These are phyloP conservation scores for Magnaporthales sp. DNA, from an alignment of 2,329 filamentous ascomycete species.

Conservation along the genomic window DNA sequence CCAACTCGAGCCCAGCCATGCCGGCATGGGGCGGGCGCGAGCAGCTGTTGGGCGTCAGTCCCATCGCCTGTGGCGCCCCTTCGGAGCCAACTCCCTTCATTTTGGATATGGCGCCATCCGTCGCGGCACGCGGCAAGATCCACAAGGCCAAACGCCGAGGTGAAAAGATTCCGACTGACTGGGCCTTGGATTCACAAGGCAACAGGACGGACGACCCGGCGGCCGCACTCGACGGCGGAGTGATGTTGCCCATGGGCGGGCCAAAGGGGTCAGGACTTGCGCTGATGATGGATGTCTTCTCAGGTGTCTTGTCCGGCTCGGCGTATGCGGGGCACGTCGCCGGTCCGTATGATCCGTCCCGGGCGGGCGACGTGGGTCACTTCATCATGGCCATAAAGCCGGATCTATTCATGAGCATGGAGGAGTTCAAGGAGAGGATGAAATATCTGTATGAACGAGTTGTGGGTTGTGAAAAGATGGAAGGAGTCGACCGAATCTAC, in stretches of 20 bases:
- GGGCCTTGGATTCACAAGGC: conserved; percentile 68
- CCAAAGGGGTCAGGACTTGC: conserved; percentile 71
- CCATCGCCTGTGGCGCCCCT: conserved; percentile 68
- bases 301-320: conserved; percentile 66
- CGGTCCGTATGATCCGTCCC: conserved; percentile 64
- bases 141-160: conserved; percentile 60
- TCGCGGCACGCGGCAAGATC: conserved; percentile 65
- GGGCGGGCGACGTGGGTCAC: conserved; percentile 63
- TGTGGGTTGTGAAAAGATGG: conserved; percentile 42
- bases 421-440: conserved; percentile 60
- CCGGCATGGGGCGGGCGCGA: conserved; percentile 61
- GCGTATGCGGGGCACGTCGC: conserved; percentile 73
- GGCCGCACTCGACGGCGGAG: conserved; percentile 56
- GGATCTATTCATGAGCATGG: conserved; percentile 62
- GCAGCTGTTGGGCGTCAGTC: conserved; percentile 66
- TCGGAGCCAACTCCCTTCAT: conserved; percentile 54
- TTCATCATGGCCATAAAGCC: conserved; percentile 67
- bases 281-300: conserved; percentile 88
- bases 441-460: conserved; percentile 45
- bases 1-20: conserved; percentile 63
- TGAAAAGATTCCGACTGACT: conserved; percentile 62
- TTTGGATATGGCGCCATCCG: conserved; percentile 64
- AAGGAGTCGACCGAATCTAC: conserved; percentile 48
- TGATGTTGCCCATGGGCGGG: conserved; percentile 81
- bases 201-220: conserved; percentile 62